A percentile compares a stretch with the other conserved stretches of the same genome.
phyloP scores from a whole-genome alignment of 2,329 filamentous ascomycete species.

The Diaporthe caulivora region DNA sequence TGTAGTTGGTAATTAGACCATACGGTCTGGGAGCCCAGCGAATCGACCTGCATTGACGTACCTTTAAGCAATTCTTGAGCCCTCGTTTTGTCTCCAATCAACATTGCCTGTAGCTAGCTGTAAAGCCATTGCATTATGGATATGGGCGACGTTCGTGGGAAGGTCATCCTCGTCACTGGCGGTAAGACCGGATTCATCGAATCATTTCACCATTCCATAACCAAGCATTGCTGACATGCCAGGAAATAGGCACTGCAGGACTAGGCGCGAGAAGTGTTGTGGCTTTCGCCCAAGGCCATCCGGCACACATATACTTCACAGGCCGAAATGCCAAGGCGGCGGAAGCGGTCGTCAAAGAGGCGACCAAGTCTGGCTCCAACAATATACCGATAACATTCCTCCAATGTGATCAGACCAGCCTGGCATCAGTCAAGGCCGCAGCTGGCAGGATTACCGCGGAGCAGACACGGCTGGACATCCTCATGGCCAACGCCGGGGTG shows the following conservation, averaged over 20 bases:
- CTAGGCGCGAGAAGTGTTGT: conserved; percentile 1
- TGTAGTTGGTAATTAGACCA: background rate
- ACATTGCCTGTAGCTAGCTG: background rate
- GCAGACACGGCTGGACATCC: conserved; percentile 48
- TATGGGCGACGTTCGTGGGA: background rate
- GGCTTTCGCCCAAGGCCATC: background rate
- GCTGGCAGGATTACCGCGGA: background rate
- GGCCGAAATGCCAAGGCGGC: conserved; percentile 57
- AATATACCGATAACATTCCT: conserved; percentile 43
- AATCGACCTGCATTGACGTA: background rate
- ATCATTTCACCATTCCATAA: background rate
- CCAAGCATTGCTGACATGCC: background rate
- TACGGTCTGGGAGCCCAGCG: background rate
- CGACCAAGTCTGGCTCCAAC: conserved; percentile 45
- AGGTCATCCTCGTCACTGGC: conserved; percentile 30
- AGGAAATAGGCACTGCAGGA: conserved; percentile 12
- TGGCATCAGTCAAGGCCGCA: conserved; percentile 47
- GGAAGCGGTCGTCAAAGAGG: conserved; percentile 49
- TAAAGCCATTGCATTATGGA: background rate
- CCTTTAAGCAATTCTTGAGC: background rate
- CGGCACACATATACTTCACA: conserved; percentile 42
- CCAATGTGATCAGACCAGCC: conserved; percentile 48
- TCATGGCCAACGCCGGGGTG: conserved; percentile 50
- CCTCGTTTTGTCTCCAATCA: background rate
- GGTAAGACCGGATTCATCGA: background rate